phyloP scores from a whole-genome alignment of 225 moss, liverwort and hornwort species.

The Sphagnum tenellum region DNA sequence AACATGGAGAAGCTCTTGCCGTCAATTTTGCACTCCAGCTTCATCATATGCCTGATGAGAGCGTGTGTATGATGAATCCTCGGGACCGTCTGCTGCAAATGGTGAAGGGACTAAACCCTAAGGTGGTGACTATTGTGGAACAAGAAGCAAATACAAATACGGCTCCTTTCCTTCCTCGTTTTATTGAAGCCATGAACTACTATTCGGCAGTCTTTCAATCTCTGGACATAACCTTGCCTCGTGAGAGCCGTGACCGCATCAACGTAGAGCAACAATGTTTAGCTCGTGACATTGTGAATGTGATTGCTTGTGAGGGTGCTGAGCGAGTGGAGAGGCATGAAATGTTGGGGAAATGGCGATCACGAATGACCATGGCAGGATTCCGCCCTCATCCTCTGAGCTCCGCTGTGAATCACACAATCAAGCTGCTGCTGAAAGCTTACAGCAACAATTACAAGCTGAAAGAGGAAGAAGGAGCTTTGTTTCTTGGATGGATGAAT shows the following conservation, averaged over 20 bases:
- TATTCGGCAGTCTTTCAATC: slow-evolving; percentile 37
- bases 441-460: no score
- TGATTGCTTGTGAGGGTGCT: slow-evolving; percentile 30
- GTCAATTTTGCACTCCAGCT: slow-evolving; percentile 28
- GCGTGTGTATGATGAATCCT: slow-evolving; percentile 20
- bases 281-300: slow-evolving; percentile 31
- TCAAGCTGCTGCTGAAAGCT: no score
- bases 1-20: slow-evolving; percentile 30
- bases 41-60: slow-evolving; percentile 30
- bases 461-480: no score
- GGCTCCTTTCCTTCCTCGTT: slow-evolving; percentile 24
- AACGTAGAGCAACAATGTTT: slow-evolving; percentile 31
- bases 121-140: slow-evolving; percentile 31
- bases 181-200: slow-evolving; percentile 34
- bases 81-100: slow-evolving; percentile 8
- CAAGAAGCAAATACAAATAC: slow-evolving; percentile 32
- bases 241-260: slow-evolving; percentile 10
- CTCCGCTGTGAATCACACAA: no score
- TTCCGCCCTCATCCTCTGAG: slow-evolving; percentile 21
- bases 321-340: slow-evolving; percentile 30
- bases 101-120: slow-evolving; percentile 19
- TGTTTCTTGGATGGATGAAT: no score
- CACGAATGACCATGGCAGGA: slow-evolving; percentile 25
- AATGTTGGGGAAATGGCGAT: slow-evolving; percentile 27
- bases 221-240: slow-evolving; percentile 22